phyloP scores from a whole-genome alignment of 2,329 filamentous ascomycete species.

The Magnaporthiopsis poae region DNA sequence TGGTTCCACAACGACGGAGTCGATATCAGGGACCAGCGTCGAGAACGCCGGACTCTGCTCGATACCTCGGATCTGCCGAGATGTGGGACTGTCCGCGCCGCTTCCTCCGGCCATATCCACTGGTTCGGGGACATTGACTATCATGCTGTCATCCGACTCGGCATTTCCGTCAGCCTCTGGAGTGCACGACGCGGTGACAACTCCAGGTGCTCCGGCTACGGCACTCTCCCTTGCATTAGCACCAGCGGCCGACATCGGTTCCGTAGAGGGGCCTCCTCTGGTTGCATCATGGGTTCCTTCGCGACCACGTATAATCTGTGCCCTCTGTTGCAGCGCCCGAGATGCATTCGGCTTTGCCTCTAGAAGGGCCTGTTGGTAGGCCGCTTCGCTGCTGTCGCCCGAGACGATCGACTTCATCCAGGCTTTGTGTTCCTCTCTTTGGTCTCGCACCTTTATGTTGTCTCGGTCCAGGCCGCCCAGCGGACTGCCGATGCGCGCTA shows the following conservation, averaged over 20 bases:
- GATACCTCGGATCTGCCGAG: slow-evolving; percentile 6
- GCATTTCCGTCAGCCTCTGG: background rate
- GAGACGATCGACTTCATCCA: slow-evolving; percentile 4
- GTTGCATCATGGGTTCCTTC: background rate
- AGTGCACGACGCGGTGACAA: background rate
- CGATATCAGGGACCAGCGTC: slow-evolving; percentile 7
- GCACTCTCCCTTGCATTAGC: slow-evolving; percentile 11
- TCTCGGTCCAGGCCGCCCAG: background rate
- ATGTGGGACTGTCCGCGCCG: background rate
- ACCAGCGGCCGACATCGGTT: slow-evolving; percentile 3
- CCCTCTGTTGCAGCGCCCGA: background rate
- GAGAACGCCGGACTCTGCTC: background rate
- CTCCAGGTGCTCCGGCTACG: slow-evolving; percentile 4
- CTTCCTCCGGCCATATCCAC: too few species aligned
- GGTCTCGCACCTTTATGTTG: background rate
- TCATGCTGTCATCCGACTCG: background rate
- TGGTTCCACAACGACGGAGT: slow-evolving; percentile 7
- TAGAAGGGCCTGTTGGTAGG: background rate
- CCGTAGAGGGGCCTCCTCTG: background rate
- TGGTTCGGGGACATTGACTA: background rate
- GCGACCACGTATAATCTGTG: background rate
- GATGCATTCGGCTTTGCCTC: background rate
- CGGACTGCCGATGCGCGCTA: too few species aligned
- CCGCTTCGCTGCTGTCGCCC: background rate
- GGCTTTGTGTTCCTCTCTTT: slow-evolving; percentile 1